phyloP scores from a whole-genome alignment of 768 basidiomycete genomes.

The Mycena rosella region DNA sequence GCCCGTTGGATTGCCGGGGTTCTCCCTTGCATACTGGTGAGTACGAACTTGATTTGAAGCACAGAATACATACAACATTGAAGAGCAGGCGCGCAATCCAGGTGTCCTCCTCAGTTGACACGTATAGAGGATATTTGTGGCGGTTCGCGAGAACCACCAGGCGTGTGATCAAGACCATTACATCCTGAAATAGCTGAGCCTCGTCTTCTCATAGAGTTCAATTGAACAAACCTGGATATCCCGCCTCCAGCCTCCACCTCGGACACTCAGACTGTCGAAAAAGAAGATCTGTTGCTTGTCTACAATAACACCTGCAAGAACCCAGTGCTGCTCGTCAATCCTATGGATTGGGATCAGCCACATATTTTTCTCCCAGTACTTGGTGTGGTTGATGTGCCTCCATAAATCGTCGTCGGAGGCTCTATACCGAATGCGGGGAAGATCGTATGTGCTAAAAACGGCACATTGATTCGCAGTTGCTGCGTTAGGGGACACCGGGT shows the following conservation, averaged over 20 bases:
- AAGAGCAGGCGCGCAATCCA: conserved; percentile 34
- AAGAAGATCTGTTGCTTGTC: conserved; percentile 35
- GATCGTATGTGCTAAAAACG: conserved; percentile 38
- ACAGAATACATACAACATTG: neutral
- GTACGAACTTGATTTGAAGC: neutral
- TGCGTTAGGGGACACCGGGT: neutral
- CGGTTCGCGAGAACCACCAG: conserved; percentile 29
- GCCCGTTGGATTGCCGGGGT: conserved; percentile 31
- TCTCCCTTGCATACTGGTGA: neutral
- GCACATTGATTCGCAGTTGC: conserved; percentile 10
- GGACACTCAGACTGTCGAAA: conserved; percentile 48
- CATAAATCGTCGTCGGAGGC: conserved; percentile 39
- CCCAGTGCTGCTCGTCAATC: conserved; percentile 45
- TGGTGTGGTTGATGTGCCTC: conserved; percentile 16
- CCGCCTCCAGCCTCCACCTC: conserved; percentile 29
- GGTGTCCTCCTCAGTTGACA: conserved; percentile 22
- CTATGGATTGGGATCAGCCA: conserved; percentile 57
- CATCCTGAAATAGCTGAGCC: conserved; percentile 12
- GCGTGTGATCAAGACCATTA: conserved; percentile 28
- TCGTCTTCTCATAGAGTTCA: neutral
- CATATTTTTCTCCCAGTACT: conserved; percentile 46
- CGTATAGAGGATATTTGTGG: conserved; percentile 8
- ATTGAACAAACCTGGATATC: neutral
- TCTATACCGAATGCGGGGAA: conserved; percentile 35
- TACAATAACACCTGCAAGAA: conserved; percentile 43